phyloP scores from a whole-genome alignment of 192 early-diverging fungal genomes.

The Entomortierella lignicola region DNA sequence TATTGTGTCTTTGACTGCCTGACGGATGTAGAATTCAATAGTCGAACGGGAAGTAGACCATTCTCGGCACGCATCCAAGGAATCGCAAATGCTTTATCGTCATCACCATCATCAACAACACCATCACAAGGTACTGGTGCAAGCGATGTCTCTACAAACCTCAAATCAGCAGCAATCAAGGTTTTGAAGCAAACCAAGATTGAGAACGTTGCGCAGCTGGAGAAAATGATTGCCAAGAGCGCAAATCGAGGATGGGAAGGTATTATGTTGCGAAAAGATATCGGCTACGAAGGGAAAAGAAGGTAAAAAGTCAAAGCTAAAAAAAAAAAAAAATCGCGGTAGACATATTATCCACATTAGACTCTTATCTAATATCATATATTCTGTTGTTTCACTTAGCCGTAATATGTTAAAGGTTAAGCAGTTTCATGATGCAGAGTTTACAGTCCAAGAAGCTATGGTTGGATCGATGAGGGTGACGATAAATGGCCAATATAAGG shows the following conservation, averaged over 20 bases:
- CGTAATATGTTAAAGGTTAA: slow-evolving; percentile 65
- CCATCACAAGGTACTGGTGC: background rate
- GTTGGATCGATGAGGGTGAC: slow-evolving; percentile 58
- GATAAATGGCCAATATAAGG: slow-evolving; percentile 43
- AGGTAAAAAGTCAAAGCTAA: slow-evolving; percentile 41
- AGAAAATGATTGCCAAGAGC: slow-evolving; percentile 27
- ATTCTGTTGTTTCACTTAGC: no score
- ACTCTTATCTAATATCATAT: no score
- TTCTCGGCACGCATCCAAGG: slow-evolving; percentile 49
- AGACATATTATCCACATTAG: no score
- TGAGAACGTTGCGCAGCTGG: slow-evolving; percentile 43
- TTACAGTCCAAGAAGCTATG: slow-evolving; percentile 55
- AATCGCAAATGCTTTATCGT: slow-evolving; percentile 14
- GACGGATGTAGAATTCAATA: slow-evolving; percentile 41
- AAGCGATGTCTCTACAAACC: background rate
- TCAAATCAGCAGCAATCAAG: no score
- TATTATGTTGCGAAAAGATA: slow-evolving; percentile 60
- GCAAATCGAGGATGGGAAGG: slow-evolving; percentile 65
- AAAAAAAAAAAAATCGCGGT: background rate
- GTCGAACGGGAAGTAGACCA: slow-evolving; percentile 12
- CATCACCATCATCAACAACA: no score
- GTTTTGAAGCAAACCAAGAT: slow-evolving; percentile 41
- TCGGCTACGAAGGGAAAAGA: slow-evolving; percentile 63
- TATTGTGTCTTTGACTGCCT: slow-evolving; percentile 65
- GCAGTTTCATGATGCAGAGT: slow-evolving; percentile 65